phyloP scores from a whole-genome alignment of 2,329 filamentous ascomycete species.

The Ophiosphaerella herpotricha region DNA sequence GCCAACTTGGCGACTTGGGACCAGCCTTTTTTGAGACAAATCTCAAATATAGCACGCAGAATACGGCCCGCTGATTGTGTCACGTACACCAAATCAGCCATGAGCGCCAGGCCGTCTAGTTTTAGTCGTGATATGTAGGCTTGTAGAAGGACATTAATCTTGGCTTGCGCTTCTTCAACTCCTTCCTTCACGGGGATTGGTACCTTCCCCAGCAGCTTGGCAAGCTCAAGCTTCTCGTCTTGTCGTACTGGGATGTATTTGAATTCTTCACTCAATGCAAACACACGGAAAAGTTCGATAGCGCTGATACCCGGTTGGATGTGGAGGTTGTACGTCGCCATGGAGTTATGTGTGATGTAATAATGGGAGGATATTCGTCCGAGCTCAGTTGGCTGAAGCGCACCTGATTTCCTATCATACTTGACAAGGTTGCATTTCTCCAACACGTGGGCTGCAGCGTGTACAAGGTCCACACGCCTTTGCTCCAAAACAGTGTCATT shows the following conservation, averaged over 20 bases:
- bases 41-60: constrained; percentile 92
- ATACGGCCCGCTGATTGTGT: constrained; percentile 98
- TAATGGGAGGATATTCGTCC: constrained; percentile 97
- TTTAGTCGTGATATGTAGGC: constrained; percentile 95
- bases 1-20: constrained; percentile 89
- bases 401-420: constrained; percentile 92
- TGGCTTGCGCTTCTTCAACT: constrained; percentile 93
- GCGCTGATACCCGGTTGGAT: constrained; percentile 91
- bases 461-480: constrained; percentile 94
- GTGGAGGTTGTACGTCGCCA: constrained; percentile 95
- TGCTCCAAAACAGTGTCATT: constrained; percentile 91
- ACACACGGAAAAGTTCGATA: constrained; percentile 95
- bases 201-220: constrained; percentile 85
- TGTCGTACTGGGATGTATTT: constrained; percentile 98
- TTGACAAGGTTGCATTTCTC: constrained; percentile 89
- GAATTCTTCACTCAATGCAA: constrained; percentile 95
- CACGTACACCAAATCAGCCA: constrained; percentile 98
- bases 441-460: constrained; percentile 85
- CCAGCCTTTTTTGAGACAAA: constrained; percentile 97
- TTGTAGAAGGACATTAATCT: constrained; percentile 96
- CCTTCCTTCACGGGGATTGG: constrained; percentile 97
- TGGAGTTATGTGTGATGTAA: constrained; percentile 95
- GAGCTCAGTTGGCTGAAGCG: constrained; percentile 87
- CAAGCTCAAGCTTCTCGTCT: constrained; percentile 95
- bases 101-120: constrained; percentile 89